phyloP scores from a whole-genome alignment of 2,329 filamentous ascomycete genomes.

The Nannizziopsis arthrosporioides region DNA sequence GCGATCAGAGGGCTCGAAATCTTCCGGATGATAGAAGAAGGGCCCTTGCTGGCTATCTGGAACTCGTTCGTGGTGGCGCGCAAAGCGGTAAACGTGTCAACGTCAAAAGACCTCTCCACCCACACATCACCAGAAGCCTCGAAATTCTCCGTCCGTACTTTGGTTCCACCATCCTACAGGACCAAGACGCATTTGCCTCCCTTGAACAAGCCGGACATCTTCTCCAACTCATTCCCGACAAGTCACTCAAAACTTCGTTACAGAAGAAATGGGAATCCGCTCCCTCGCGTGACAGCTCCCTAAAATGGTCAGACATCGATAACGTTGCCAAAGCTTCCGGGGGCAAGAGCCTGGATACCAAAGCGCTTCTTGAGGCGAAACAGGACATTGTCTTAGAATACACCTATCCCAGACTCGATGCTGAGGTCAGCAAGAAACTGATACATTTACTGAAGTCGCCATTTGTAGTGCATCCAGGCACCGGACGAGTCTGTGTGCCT shows the following conservation, averaged over 20 bases:
- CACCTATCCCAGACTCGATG: conserved; percentile 92
- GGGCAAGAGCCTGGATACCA: conserved; percentile 60
- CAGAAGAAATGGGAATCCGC: conserved; percentile 84
- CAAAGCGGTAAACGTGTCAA: conserved; percentile 83
- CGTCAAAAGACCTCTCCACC: conserved; percentile 71
- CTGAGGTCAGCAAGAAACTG: conserved; percentile 92
- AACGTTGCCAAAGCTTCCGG: conserved; percentile 61
- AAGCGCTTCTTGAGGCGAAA: conserved; percentile 72
- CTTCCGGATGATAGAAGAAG: conserved; percentile 78
- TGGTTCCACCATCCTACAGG: conserved; percentile 63
- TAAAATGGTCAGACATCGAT: conserved; percentile 94
- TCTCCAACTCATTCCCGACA: conserved; percentile 74
- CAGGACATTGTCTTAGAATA: conserved; percentile 96
- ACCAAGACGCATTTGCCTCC: conserved; percentile 74
- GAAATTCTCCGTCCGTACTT: conserved; percentile 78
- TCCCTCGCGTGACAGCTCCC: conserved; percentile 60
- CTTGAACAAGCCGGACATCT: conserved; percentile 63
- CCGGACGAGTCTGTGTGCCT: conserved; percentile 86
- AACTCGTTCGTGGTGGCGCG: conserved; percentile 75
- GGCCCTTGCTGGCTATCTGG: conserved; percentile 79
- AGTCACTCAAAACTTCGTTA: conserved; percentile 61
- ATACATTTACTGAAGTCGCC: conserved; percentile 97
- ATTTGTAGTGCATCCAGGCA: conserved; percentile 92
- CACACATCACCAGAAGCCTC: conserved; percentile 75
- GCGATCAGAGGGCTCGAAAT: conserved; percentile 70